A percentile compares a stretch with the other conserved stretches of the same genome.
phyloP scores from a whole-genome alignment of 1,284 basidiomycete genomes.

The Ceratobasidium sp. region DNA sequence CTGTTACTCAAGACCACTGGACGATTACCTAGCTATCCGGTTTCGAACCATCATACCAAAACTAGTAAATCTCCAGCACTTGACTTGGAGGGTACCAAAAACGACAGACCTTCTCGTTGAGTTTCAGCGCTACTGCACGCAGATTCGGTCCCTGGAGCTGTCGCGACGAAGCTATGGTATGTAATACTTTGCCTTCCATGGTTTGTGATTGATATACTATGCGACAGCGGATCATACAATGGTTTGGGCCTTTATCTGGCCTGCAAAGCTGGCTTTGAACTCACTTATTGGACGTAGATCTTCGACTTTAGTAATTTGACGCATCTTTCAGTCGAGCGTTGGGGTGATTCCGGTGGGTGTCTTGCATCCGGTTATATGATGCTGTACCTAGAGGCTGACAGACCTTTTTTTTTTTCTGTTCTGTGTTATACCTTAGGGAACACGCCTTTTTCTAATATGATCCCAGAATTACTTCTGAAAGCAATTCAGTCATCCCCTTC shows the following conservation, averaged over 20 bases:
- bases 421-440: too few species aligned
- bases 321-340: not conserved
- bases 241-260: too few species aligned
- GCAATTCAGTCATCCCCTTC: too few species aligned
- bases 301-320: not conserved
- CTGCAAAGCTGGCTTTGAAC: too few species aligned
- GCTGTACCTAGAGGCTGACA: too few species aligned
- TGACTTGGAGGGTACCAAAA: not conserved
- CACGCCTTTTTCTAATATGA: too few species aligned
- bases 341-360: too few species aligned
- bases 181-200: too few species aligned
- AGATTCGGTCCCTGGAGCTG: not conserved
- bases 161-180: not conserved
- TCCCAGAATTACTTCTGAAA: too few species aligned
- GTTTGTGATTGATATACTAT: not conserved
- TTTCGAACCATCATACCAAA: not conserved
- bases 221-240: too few species aligned
- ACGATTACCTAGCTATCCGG: not conserved
- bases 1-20: not conserved
- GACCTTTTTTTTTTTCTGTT: too few species aligned
- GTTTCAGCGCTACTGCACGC: not conserved
- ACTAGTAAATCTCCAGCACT: not conserved
- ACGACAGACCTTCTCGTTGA: not conserved
- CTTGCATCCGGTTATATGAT: too few species aligned
- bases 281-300: not conserved